Conservation (phyloP, 2,329 filamentous ascomycete species). For the Claviceps cyperi region DNA sequence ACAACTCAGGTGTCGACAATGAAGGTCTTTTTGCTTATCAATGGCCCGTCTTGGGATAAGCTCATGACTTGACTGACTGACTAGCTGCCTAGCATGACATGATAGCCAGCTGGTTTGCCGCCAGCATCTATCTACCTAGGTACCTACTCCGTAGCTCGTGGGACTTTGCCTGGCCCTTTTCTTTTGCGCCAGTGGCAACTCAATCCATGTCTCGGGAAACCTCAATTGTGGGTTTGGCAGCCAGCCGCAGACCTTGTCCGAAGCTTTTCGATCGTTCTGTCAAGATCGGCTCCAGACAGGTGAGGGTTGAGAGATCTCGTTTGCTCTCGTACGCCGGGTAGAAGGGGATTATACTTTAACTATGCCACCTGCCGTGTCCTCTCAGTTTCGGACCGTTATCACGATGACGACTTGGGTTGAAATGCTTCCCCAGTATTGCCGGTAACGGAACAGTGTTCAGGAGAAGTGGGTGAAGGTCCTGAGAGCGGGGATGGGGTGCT, state of each 20-base stretch:
- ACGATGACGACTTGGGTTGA: background rate
- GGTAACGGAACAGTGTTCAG: conserved; percentile 3
- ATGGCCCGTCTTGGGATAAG: conserved; percentile 9
- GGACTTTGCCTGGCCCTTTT: conserved; percentile 2
- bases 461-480: background rate
- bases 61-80: conserved; percentile 7
- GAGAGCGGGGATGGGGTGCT: background rate
- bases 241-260: conserved; percentile 3
- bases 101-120: conserved; percentile 3
- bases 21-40: conserved; percentile 2
- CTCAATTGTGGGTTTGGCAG: conserved; percentile 8
- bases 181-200: conserved; percentile 7
- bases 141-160: conserved; percentile 3
- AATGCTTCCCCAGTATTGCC: background rate
- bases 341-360: conserved; percentile 2
- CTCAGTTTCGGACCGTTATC: conserved; percentile 1
- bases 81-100: too few species aligned
- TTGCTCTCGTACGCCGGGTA: background rate
- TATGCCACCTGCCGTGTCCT: background rate
- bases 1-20: conserved; percentile 6
- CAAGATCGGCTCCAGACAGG: conserved; percentile 5
- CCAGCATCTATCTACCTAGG: conserved; percentile 4
- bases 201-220: conserved; percentile 15
- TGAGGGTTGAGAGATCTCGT: background rate
- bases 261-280: conserved; percentile 7